Evolutionary conservation across 768 basidiomycete genomes (phyloP).

Genomic region (Suillus subluteus): DNA sequence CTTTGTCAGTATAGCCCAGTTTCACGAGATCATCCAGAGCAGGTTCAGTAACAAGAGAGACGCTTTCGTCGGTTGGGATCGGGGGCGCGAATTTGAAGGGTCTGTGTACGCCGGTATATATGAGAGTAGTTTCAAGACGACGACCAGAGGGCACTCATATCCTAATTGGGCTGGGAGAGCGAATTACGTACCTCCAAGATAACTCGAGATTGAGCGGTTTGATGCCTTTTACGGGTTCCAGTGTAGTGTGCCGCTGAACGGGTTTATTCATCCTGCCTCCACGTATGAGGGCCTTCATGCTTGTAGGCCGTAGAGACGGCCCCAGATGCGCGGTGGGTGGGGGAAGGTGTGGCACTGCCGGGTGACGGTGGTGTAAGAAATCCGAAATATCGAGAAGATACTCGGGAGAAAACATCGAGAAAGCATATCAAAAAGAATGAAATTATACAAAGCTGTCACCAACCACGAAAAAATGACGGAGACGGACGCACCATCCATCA

Average conservation of each 20-base stretch:
- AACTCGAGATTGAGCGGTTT: conserved; percentile 61
- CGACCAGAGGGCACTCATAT: background rate
- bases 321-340: conserved; percentile 53
- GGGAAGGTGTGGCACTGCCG: conserved; percentile 57
- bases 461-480: conserved; percentile 2
- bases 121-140: conserved; percentile 6
- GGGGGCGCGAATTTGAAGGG: conserved; percentile 50
- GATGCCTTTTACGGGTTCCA: conserved; percentile 62
- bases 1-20: conserved; percentile 9
- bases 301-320: conserved; percentile 36
- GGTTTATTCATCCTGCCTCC: conserved; percentile 3
- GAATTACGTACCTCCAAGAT: conserved; percentile 62
- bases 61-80: conserved; percentile 37
- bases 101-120: conserved; percentile 27
- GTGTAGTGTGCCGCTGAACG: conserved; percentile 20
- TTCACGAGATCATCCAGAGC: conserved; percentile 19
- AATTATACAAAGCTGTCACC: background rate
- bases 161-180: background rate
- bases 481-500: conserved; percentile 59
- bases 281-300: conserved; percentile 17
- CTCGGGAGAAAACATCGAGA: background rate
- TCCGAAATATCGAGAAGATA: background rate
- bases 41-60: conserved; percentile 22
- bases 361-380: background rate
- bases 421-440: background rate